Evolutionary conservation across 2,329 filamentous ascomycete genomes (phyloP).

Genomic region (Colletotrichum noveboracense): DNA sequence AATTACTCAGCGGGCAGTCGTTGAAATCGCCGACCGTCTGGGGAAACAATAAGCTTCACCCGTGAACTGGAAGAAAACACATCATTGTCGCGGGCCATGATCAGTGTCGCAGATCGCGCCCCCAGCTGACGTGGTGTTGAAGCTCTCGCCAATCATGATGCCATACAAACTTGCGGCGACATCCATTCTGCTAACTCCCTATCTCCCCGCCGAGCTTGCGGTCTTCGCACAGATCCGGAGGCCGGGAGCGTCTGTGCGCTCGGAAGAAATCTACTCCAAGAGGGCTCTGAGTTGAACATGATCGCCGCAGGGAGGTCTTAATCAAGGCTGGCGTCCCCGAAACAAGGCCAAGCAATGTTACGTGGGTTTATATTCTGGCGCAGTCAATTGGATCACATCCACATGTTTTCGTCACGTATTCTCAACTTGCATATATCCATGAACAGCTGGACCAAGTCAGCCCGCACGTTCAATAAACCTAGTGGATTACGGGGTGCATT

Average conservation of each 20-base stretch:
- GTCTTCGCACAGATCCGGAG: background rate
- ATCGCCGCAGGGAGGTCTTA: background rate
- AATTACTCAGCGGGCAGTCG: background rate
- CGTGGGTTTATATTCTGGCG: background rate
- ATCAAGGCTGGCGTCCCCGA: background rate
- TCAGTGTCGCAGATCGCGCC: background rate
- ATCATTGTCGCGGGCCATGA: background rate
- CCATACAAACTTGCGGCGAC: background rate
- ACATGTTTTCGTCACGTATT: background rate
- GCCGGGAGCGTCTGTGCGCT: background rate
- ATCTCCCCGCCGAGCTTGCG: background rate
- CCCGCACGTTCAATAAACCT: background rate
- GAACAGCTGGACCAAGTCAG: background rate
- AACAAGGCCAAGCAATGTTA: background rate
- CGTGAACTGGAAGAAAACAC: background rate
- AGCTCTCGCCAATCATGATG: background rate
- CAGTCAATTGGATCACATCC: background rate
- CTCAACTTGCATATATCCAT: background rate
- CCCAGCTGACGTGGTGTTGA: background rate
- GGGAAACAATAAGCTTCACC: background rate
- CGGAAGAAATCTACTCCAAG: background rate
- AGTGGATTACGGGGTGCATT: rapidly evolving
- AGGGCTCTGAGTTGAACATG: background rate
- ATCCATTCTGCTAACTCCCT: background rate
- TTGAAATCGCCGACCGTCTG: background rate